phyloP scores from a whole-genome alignment of 1,284 basidiomycete species.

The Moesziomyces sp. region DNA sequence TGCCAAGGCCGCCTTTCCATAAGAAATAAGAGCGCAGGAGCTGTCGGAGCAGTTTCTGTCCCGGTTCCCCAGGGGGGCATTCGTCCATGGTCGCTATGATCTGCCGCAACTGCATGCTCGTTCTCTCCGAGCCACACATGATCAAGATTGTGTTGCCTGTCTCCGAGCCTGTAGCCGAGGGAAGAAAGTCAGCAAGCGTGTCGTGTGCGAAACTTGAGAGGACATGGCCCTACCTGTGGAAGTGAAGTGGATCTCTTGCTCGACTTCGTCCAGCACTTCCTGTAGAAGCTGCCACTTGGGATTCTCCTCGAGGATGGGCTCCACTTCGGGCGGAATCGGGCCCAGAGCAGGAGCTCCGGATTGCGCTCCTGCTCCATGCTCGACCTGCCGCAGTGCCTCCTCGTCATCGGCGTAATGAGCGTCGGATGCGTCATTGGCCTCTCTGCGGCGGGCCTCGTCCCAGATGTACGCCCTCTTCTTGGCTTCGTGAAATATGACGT shows the following conservation, averaged over 20 bases:
- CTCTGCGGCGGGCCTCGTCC: conserved; percentile 58
- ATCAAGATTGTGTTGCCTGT: conserved; percentile 62
- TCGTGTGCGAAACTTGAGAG: background rate
- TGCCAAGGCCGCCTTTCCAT: conserved; percentile 79
- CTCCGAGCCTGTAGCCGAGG: conserved; percentile 6
- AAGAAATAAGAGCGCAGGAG: conserved; percentile 79
- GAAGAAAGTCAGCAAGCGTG: conserved; percentile 9
- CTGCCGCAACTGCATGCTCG: conserved; percentile 56
- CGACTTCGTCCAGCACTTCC: conserved; percentile 89
- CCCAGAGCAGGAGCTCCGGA: conserved; percentile 2
- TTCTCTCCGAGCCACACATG: conserved; percentile 60
- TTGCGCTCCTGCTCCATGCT: conserved; percentile 1
- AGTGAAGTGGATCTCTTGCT: conserved; percentile 78
- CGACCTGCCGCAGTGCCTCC: conserved; percentile 62
- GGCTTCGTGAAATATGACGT: conserved; percentile 85
- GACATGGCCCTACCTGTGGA: conserved; percentile 29
- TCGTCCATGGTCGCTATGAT: conserved; percentile 55
- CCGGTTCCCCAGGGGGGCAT: conserved; percentile 56
- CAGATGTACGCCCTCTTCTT: conserved; percentile 80
- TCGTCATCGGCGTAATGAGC: conserved; percentile 57
- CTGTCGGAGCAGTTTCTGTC: conserved; percentile 77
- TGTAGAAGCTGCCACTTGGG: conserved; percentile 92
- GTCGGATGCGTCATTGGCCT: background rate
- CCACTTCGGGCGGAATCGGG: conserved; percentile 76
- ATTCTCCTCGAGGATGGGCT: conserved; percentile 88